Evolutionary conservation across 2,329 filamentous ascomycete species (phyloP), one percentile per base, ranked within the genome.

Genomic region (Beauveria varroae): DNA sequence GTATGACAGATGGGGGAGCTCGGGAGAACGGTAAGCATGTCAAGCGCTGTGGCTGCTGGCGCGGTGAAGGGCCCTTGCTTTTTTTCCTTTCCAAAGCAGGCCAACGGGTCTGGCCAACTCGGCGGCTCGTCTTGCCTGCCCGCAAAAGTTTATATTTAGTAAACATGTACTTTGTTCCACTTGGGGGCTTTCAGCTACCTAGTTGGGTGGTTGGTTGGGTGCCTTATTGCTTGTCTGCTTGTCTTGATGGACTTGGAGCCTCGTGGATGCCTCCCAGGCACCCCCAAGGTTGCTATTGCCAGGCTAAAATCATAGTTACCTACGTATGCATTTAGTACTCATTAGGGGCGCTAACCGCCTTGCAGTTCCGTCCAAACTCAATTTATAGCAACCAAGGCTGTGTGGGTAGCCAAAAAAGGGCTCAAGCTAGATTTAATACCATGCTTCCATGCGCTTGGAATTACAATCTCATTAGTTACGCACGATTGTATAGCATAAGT

Each of bases 11-110:
- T 52, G 40, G 49, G 28, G 26, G 22, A 22, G 26, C 28, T 60
- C 20, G n/a, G 46, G 56, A 10, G 24, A 50, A 30, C 34, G 34
- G 34, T 34, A n/a, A 40, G 28, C 22, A 20, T 12, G 51, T 20
- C 30, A 49, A 47, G 57, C 50, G 41, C 51, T 43, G 34, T 56
- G 58, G 58, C 51, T 55, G 58, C 51, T 55, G 41, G 58, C 26
- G 43, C 12, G 18, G 34, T 61, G 30, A n/a, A 54, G 44, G 47
- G 22, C 46, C 57, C 12, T 37, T 37, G 34, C 34, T 59, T 28
- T 59, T 59, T 59, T 59, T 18, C 24, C 26, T 12, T 10, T 6
- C 12, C 12, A 37, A 37, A 52, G 47, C 26, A 26, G 43, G 43
- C 20, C n/a, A 26, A 40, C 44, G 43, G 37, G 54, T 43, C 56